phyloP scores from a whole-genome alignment of 495 filamentous ascomycete genomes.

The Annulohypoxylon maeteangense region DNA sequence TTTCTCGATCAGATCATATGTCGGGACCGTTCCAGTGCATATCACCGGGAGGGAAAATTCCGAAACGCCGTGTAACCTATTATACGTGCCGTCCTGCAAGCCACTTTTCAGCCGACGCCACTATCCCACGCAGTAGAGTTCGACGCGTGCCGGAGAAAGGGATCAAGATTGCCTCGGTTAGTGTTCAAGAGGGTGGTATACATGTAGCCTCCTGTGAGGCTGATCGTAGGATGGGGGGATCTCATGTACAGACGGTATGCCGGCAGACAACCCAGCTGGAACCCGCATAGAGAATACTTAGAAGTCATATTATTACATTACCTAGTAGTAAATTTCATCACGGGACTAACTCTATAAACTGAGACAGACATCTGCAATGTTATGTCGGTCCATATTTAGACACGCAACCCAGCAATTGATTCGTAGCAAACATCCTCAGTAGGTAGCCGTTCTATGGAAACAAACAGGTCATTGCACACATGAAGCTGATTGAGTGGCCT shows the following conservation, averaged over 20 bases:
- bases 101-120: slow-evolving; percentile 3
- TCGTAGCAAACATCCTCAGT: neutral
- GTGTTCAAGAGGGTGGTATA: neutral
- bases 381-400: slow-evolving; percentile 1
- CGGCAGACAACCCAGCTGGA: neutral
- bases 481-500: neutral
- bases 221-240: neutral
- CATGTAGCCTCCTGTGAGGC: neutral
- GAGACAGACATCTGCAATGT: neutral
- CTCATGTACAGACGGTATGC: neutral
- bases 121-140: neutral
- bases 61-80: slow-evolving; percentile 18
- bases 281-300: neutral
- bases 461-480: neutral
- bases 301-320: neutral
- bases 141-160: neutral
- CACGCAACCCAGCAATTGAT: neutral
- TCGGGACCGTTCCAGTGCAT: neutral
- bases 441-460: neutral
- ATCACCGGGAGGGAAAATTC: slow-evolving; percentile 10
- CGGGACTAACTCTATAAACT: neutral
- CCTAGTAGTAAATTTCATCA: neutral
- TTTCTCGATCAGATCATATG: neutral
- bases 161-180: neutral
- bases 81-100: slow-evolving; percentile 9